Base-by-base conservation (phyloP, 148 eudicot genomes). In the Diospyros kaki region DNA sequence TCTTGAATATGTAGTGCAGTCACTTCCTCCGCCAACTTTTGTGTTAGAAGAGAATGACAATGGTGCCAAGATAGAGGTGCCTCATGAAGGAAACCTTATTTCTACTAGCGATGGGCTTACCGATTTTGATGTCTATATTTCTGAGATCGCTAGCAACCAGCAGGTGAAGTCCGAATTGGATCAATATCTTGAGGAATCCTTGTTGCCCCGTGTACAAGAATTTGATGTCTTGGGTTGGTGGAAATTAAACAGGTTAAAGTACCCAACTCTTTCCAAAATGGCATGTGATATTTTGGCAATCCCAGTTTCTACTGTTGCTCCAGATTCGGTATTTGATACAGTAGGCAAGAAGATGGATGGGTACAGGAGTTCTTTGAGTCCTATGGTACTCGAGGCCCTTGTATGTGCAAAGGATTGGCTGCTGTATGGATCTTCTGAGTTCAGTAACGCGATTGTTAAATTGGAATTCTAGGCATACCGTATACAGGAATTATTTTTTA, bases 221-320 rank as follows among this genome's bases (percentile, higher is more conserved):
- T 85, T 94, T 59, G 90, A 94, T 74, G 84, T 92, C 43, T 76
- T 94, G 78, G 91, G 86, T 8, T 94, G 98, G 98, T 94, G 98
- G 98, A 90, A 87, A 76, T 55, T 66, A 68, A 85, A 89, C 69
- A 74, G 81, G 18, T 56, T 70, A 12, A 84, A 78, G 75, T 94
- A 92, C 78, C 97, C 96, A 0, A 86, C 88, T 38, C 89, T 94
- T 45, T 87, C 97, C 5, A 89, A 72, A 81, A 85, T 94, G 93
- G 98, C 97, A 0, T 84, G 84, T 53, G 98, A 92, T 78, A 66
- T 92, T 39, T 74, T 94, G 76, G 83, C 87, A 2, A 83, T 92
- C 59, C 96, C 96, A 3, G 56, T 93, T 12, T 76, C 87, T 15
- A 89, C 96, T 1, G 60, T 85, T 51, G 69, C 83, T 55, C 71